Evolutionary conservation across 495 filamentous ascomycete species (phyloP), one percentile per base, ranked within the genome.

Genomic region (Podospora pseudocomata): DNA sequence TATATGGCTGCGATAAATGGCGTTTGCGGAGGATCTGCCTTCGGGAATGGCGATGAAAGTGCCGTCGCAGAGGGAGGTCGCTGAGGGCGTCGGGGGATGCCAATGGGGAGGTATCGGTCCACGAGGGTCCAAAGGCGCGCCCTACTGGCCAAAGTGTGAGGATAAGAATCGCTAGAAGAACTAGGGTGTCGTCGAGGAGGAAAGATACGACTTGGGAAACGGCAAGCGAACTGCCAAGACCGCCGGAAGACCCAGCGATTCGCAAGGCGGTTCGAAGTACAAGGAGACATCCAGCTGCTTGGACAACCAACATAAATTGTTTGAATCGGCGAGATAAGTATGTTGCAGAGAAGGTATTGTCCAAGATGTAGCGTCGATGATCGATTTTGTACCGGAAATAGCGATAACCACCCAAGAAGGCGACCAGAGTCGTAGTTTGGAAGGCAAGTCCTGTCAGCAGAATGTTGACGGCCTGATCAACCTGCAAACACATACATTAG

Each of bases 171-270:
- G 75, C 73, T 6, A 82, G 55, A 9, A 82, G 70, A 32, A 82
- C 74, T 66, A 76, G 69, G 11, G 75, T 67, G 28, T 78, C 81
- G 68, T 84, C 79, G 30, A 83, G 72, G 53, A 81, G 55, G 5
- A 79, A 67, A 5, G 76, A 70, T 30, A 75, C 55, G 19, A 67
- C 28, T 55, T 74, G 70, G n/a, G 77, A 76, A 39, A 72, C 70
- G 20, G 75, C 72, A 0, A 80, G 69, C 39, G 64, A 7, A 28
- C 70, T 71, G 9, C 53, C 49, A 6, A 78, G 65, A 18, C 76
- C 76, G 54, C 60, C 63, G n/a, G 74, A 70, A 53, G 80, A 72
- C n/a, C 77, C 67, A 30, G 77, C 68, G 16, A 76, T 70, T 32
- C 80, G 74, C 34, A 77, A 77, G 20, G 73, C 67, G 9, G 77